phyloP scores from a whole-genome alignment of 2,329 filamentous ascomycete genomes.

The Alternaria rosae region DNA sequence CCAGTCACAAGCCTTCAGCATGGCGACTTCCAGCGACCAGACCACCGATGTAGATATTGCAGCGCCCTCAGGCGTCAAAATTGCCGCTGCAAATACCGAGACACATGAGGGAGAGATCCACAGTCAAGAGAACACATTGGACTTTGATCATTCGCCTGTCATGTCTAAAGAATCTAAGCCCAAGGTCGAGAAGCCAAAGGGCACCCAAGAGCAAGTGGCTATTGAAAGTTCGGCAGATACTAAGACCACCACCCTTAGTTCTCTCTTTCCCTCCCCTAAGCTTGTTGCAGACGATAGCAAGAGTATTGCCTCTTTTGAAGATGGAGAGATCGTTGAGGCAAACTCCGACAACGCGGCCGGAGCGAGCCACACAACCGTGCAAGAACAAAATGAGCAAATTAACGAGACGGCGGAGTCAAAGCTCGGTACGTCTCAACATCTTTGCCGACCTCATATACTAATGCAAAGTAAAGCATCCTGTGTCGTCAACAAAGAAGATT shows the following conservation, averaged over 20 bases:
- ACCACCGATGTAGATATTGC: too few relatives aligned
- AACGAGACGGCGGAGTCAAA: neutral
- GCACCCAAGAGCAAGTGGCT: neutral
- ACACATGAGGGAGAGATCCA: too few relatives aligned
- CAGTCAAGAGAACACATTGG: neutral
- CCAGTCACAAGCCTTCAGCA: neutral
- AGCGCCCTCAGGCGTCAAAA: too few relatives aligned
- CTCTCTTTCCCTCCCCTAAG: neutral
- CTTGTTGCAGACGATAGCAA: neutral
- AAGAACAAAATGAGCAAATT: neutral
- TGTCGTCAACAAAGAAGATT: neutral
- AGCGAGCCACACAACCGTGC: neutral
- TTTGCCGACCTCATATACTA: neutral
- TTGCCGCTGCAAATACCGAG: rapidly evolving
- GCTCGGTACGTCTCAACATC: neutral
- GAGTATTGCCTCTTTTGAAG: neutral
- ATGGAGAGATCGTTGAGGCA: neutral
- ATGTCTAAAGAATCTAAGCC: too few relatives aligned
- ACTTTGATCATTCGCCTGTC: neutral
- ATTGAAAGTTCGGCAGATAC: neutral
- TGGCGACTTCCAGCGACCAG: neutral
- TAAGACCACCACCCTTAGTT: neutral
- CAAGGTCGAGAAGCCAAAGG: neutral
- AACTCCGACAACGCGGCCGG: rapidly evolving
- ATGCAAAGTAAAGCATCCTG: neutral